Evolutionary conservation across 805 yeast species (phyloP), one percentile per base, ranked within the genome.

Genomic region (Maudiozyma pseudohumilis): DNA sequence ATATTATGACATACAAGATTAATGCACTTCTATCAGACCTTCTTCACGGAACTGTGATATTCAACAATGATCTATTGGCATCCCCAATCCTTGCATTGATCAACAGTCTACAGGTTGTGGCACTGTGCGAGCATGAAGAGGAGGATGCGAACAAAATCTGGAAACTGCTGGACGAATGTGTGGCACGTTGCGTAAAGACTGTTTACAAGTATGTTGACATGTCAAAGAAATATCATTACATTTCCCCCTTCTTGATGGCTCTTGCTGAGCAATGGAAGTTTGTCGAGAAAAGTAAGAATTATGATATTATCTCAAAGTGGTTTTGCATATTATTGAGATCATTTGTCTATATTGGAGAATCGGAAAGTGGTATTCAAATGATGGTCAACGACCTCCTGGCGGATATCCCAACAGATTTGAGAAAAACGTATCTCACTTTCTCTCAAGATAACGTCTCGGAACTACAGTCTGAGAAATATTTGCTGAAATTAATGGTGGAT

Each of bases 181-280:
- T 86, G 22, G 66, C 85, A 1, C 70, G 96, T 44, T 69, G 79
- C 43, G 70, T 80, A 26, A 70, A 74, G 43, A 60, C 86, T 0
- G 96, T 97, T 0, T 92, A 81, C 61, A 86, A 83, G 52, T 89
- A 87, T 48, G 70, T 85, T 37, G 96, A 89, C 52, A 43, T 56
- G 36, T 66, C 75, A 3, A 58, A 55, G 21, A 39, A 45, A 1
- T 49, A 50, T n/a, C 41, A 47, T 0, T 48, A 52, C 21, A 48
- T 75, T 11, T 76, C 86, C 40, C 83, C 86, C 0, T 68, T 80
- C 35, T 46, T 69, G 2, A 63, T 75, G 11, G 68, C 79, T 0
- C 47, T 79, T 3, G 56, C 75, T 32, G 96, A 87, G 45, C 96
- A 87, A 52, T 70, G 80, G 58, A 65, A 68, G 36, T 83, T 69